phyloP scores from a whole-genome alignment of 306 rosid genomes.

The Malus fusca region DNA sequence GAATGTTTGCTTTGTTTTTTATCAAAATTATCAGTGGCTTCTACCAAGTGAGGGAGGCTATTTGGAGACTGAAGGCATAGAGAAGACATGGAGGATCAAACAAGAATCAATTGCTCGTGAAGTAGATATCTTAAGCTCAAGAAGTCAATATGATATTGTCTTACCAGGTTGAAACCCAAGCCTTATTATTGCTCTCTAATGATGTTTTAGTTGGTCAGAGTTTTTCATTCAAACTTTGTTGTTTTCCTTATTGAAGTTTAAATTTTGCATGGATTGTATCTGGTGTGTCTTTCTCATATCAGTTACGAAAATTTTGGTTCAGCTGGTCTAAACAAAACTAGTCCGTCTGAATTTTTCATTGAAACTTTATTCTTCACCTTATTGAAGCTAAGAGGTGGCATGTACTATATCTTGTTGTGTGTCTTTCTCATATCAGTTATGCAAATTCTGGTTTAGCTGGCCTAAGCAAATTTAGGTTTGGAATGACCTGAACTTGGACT shows the following conservation, averaged over 20 bases:
- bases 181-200: conserved; percentile 3
- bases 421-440: background rate
- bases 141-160: conserved; percentile 63
- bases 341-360: background rate
- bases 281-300: background rate
- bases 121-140: conserved; percentile 59
- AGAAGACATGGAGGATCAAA: conserved; percentile 69
- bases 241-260: background rate
- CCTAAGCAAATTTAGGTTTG: background rate
- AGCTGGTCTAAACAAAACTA: background rate
- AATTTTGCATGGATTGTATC: background rate
- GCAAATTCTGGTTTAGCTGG: background rate
- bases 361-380: background rate
- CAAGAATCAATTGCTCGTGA: conserved; percentile 59
- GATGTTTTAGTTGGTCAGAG: background rate
- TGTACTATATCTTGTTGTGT: background rate
- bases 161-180: conserved; percentile 55
- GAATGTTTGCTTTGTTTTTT: background rate
- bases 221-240: background rate
- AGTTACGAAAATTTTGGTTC: background rate
- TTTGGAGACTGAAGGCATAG: conserved; percentile 79
- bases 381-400: background rate
- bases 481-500: background rate
- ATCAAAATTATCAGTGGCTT: conserved; percentile 54
- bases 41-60: conserved; percentile 77